Evolutionary conservation across 352 stramenopile genomes (phyloP).

Genomic region (Globisporangium canariense): DNA sequence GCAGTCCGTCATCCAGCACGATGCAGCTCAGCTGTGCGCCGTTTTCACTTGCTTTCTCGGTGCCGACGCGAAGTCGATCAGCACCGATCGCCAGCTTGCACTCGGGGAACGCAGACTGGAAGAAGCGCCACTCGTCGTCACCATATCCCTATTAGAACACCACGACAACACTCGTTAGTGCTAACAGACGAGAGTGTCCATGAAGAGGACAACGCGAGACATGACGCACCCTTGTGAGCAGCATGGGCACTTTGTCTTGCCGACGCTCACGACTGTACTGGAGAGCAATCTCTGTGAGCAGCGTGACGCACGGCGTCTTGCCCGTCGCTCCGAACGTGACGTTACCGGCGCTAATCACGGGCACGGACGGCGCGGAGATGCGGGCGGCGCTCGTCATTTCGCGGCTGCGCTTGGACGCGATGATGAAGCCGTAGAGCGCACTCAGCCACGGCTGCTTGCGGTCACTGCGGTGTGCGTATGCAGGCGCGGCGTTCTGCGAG

Average conservation of each 20-base stretch:
- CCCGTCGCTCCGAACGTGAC: slow-evolving; percentile 70
- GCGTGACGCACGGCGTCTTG: slow-evolving; percentile 64
- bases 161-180: background rate
- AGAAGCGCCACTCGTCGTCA: slow-evolving; percentile 67
- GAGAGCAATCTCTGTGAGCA: slow-evolving; percentile 29
- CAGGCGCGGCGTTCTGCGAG: background rate
- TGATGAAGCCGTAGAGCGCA: slow-evolving; percentile 32
- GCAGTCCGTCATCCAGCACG: slow-evolving; percentile 62
- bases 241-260: slow-evolving; percentile 27
- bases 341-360: slow-evolving; percentile 68
- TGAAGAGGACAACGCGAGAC: background rate
- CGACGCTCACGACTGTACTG: background rate
- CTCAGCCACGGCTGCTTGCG: slow-evolving; percentile 33
- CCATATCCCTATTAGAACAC: slow-evolving; percentile 41
- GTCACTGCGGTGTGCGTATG: background rate
- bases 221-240: slow-evolving; percentile 43
- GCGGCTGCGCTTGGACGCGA: slow-evolving; percentile 29
- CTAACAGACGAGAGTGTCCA: too few species aligned
- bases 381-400: slow-evolving; percentile 22
- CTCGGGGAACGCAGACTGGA: slow-evolving; percentile 37
- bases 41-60: slow-evolving; percentile 9
- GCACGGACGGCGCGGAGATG: slow-evolving; percentile 29
- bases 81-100: slow-evolving; percentile 39
- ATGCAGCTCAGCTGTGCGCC: slow-evolving; percentile 32
- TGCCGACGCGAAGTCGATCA: slow-evolving; percentile 29